A percentile compares a stretch with the other conserved stretches of the same genome.
Evolutionary conservation across 164 flowering plant species (phyloP).

Genomic region (Nymphaea colorata): DNA sequence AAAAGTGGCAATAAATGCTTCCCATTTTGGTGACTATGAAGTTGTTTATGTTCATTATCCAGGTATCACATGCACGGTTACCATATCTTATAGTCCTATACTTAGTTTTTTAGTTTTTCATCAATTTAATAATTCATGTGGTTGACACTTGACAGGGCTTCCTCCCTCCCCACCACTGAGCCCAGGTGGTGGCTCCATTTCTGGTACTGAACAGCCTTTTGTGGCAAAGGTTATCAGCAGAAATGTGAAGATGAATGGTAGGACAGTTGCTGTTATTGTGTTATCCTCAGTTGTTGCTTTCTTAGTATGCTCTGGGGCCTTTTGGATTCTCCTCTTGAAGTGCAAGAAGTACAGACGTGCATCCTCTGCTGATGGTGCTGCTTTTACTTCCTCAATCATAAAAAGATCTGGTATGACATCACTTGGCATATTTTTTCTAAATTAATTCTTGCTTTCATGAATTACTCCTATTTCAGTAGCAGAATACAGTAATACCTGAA

Average conservation of each 20-base stretch:
- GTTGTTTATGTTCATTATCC: slow-evolving; percentile 55
- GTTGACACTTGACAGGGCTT: slow-evolving; percentile 34
- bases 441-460: too few relatives aligned
- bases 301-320: slow-evolving; percentile 46
- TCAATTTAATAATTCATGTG: too few relatives aligned
- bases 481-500: too few relatives aligned
- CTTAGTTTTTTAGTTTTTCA: neutral
- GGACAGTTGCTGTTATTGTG: slow-evolving; percentile 49
- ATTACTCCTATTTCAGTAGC: too few relatives aligned
- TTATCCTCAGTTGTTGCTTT: slow-evolving; percentile 63
- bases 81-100: neutral
- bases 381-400: slow-evolving; percentile 41
- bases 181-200: slow-evolving; percentile 23
- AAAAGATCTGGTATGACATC: slow-evolving; percentile 62
- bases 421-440: too few relatives aligned
- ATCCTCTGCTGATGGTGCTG: slow-evolving; percentile 71
- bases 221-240: slow-evolving; percentile 52
- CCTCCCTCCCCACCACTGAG: slow-evolving; percentile 53
- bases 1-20: slow-evolving; percentile 56
- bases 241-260: slow-evolving; percentile 43
- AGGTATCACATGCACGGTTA: slow-evolving; percentile 28
- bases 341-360: slow-evolving; percentile 58
- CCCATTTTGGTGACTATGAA: slow-evolving; percentile 79
- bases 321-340: slow-evolving; percentile 32
- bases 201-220: slow-evolving; percentile 44